Percentiles rank a stretch among this genome's conserved stretches.
phyloP scores from a whole-genome alignment of 2,329 filamentous ascomycete genomes.

The Diaporthe sp. region DNA sequence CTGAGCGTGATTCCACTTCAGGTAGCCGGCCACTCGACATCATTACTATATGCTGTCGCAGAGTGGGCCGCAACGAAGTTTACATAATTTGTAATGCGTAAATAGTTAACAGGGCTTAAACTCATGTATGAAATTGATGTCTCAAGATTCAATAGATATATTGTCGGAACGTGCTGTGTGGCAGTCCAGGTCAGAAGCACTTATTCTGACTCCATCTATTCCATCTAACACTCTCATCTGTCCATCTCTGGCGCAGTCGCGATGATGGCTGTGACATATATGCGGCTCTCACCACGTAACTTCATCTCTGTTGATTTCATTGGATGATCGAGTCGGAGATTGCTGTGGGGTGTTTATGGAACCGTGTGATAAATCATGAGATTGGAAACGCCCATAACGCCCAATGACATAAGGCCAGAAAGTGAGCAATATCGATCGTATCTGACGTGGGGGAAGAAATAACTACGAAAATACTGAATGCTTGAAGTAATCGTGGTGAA shows the following conservation, averaged over 20 bases:
- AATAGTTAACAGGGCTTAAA: background rate
- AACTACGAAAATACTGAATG: too few species aligned
- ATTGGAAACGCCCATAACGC: too few species aligned
- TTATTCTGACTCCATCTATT: background rate
- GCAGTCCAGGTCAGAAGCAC: background rate
- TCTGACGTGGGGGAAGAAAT: too few species aligned
- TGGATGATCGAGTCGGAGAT: too few species aligned
- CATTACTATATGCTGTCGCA: background rate
- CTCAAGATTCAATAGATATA: background rate
- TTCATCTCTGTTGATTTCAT: too few species aligned
- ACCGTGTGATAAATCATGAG: too few species aligned
- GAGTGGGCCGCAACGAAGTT: background rate
- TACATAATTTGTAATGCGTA: background rate
- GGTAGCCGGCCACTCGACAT: constrained; percentile 5
- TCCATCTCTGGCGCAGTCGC: background rate
- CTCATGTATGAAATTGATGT: background rate
- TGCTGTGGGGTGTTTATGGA: too few species aligned
- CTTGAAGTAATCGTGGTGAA: too few species aligned
- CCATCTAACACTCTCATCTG: background rate
- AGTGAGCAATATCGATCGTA: too few species aligned
- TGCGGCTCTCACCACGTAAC: too few species aligned
- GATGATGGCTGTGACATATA: background rate
- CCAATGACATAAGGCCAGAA: too few species aligned
- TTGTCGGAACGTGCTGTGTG: background rate
- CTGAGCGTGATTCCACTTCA: constrained; percentile 17